These are phyloP conservation scores for Chalaropsis thielavioides DNA, from an alignment of 2,329 filamentous ascomycete species.

Conservation along the genomic window DNA sequence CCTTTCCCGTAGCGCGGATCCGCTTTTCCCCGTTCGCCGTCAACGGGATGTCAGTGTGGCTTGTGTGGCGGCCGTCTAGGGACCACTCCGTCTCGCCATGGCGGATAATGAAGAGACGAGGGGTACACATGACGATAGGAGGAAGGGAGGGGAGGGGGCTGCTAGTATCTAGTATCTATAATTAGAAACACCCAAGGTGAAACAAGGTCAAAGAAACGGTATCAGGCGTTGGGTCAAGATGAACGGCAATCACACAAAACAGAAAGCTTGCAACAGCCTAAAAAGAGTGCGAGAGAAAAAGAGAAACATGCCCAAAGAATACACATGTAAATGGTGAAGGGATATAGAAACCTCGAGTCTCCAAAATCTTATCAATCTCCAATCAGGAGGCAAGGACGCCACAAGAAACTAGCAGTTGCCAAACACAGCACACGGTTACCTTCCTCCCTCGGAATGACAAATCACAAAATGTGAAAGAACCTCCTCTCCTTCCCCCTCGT, in stretches of 20 bases:
- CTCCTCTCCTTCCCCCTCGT: background rate
- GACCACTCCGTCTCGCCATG: slow-evolving; percentile 97
- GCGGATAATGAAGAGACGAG: slow-evolving; percentile 67
- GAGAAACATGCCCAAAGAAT: background rate
- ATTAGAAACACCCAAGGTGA: background rate
- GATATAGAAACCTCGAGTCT: too few relatives aligned
- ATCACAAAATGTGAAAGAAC: background rate
- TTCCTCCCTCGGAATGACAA: background rate
- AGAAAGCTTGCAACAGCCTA: background rate
- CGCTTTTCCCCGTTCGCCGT: slow-evolving; percentile 69
- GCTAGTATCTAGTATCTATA: background rate
- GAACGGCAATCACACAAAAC: background rate
- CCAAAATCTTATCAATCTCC: background rate
- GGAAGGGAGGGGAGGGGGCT: background rate
- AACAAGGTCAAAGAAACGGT: background rate
- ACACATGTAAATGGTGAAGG: background rate
- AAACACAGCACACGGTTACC: background rate
- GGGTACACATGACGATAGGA: slow-evolving; percentile 32
- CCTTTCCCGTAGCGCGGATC: slow-evolving; percentile 61
- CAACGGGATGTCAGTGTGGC: slow-evolving; percentile 70
- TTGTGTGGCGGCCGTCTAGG: slow-evolving; percentile 71
- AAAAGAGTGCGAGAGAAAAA: background rate
- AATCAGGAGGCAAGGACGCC: background rate
- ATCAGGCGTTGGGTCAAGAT: background rate
- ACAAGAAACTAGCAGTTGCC: background rate